Conservation (phyloP, 1,284 basidiomycete genomes). For the Trametes versicolor region DNA sequence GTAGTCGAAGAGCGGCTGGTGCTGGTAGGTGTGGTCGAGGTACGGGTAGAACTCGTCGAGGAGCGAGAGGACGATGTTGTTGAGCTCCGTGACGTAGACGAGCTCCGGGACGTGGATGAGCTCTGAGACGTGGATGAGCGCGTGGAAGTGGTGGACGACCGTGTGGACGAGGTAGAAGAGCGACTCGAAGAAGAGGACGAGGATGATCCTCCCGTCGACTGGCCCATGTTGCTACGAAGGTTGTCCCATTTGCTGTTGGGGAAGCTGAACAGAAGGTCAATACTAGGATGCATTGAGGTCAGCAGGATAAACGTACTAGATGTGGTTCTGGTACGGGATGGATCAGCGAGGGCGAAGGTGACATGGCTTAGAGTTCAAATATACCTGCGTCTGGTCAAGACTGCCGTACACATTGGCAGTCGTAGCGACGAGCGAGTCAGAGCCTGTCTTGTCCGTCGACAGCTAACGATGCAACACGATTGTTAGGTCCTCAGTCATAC, state of each 20-base stretch:
- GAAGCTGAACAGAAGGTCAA: slow-evolving; percentile 50
- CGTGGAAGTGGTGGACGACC: slow-evolving; percentile 36
- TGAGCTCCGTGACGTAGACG: slow-evolving; percentile 35
- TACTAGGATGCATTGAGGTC: not conserved
- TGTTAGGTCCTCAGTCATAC: not conserved
- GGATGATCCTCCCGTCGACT: slow-evolving; percentile 27
- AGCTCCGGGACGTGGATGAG: slow-evolving; percentile 13
- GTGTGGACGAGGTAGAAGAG: slow-evolving; percentile 36
- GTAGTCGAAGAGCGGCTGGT: slow-evolving; percentile 37
- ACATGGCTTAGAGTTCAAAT: slow-evolving; percentile 21
- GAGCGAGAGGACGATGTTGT: slow-evolving; percentile 31
- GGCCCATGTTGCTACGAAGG: slow-evolving; percentile 68
- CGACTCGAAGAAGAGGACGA: slow-evolving; percentile 37
- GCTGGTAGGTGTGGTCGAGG: slow-evolving; percentile 39
- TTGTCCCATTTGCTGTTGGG: slow-evolving; percentile 78
- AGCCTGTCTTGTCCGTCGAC: slow-evolving; percentile 69
- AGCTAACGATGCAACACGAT: slow-evolving; percentile 50
- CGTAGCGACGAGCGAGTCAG: slow-evolving; percentile 64
- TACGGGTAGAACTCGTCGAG: slow-evolving; percentile 15
- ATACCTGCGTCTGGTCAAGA: slow-evolving; percentile 63
- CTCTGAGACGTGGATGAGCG: slow-evolving; percentile 22
- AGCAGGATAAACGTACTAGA: slow-evolving; percentile 51
- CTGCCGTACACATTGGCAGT: slow-evolving; percentile 57
- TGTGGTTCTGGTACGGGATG: slow-evolving; percentile 62
- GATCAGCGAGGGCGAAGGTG: not conserved